Conservation (phyloP, 2,329 filamentous ascomycete species). For the Neofusicoccum parvum region DNA sequence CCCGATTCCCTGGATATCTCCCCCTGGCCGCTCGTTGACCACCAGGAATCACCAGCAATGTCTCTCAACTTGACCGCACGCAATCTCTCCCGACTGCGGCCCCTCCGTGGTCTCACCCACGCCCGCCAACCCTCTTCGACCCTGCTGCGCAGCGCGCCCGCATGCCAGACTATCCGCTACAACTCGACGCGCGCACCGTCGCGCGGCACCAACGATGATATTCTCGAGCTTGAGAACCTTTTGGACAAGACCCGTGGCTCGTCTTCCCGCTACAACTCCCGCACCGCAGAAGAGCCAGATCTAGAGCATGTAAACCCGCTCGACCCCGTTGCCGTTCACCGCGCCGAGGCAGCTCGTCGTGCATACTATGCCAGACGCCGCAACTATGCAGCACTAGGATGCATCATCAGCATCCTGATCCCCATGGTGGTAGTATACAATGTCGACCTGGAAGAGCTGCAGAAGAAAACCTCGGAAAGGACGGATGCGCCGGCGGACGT, state of each 20-base stretch:
- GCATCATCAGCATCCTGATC: slow-evolving; percentile 39
- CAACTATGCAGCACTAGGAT: slow-evolving; percentile 39
- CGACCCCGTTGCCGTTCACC: slow-evolving; percentile 38
- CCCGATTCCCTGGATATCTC: not conserved
- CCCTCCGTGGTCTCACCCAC: slow-evolving; percentile 33
- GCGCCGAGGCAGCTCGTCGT: slow-evolving; percentile 34
- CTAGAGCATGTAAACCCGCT: slow-evolving; percentile 21
- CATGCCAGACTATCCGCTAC: slow-evolving; percentile 23
- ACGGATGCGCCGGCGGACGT: slow-evolving; percentile 34
- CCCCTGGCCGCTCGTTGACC: not conserved
- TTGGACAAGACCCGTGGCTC: not conserved
- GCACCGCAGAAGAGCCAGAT: slow-evolving; percentile 15
- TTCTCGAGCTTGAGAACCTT: slow-evolving; percentile 9
- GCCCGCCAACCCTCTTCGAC: slow-evolving; percentile 27
- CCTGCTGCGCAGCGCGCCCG: slow-evolving; percentile 26
- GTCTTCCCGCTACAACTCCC: slow-evolving; percentile 7
- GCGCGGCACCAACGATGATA: not conserved
- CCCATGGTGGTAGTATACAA: slow-evolving; percentile 38
- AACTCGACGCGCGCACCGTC: slow-evolving; percentile 5
- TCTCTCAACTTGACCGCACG: slow-evolving; percentile 26
- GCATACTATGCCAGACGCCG: slow-evolving; percentile 30
- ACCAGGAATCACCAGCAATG: slow-evolving; percentile 12
- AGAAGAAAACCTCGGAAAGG: slow-evolving; percentile 13
- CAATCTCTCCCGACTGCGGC: slow-evolving; percentile 32
- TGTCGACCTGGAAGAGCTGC: slow-evolving; percentile 32